Conservation (phyloP, 495 filamentous ascomycete species). For the Penicillium mononematosum region DNA sequence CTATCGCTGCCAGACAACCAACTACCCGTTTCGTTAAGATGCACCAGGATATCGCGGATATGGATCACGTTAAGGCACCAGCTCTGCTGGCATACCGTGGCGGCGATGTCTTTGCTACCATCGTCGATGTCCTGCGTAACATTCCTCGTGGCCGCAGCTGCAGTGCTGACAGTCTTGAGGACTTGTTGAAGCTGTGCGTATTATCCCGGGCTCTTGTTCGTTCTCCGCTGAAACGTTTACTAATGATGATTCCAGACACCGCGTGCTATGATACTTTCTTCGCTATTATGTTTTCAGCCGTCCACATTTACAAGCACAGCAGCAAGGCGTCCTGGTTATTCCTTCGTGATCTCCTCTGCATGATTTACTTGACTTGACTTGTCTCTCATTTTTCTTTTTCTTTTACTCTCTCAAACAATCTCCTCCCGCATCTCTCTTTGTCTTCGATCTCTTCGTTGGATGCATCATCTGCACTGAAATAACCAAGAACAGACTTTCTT, state of each 20-base stretch:
- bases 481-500: background rate
- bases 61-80: slow-evolving; percentile 85
- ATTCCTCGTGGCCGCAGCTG: slow-evolving; percentile 68
- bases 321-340: slow-evolving; percentile 17
- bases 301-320: slow-evolving; percentile 1
- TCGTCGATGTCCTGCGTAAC: slow-evolving; percentile 82
- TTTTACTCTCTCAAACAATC: slow-evolving; percentile 3
- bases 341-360: background rate
- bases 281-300: slow-evolving; percentile 9
- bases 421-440: background rate
- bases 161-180: slow-evolving; percentile 59
- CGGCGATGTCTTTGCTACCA: slow-evolving; percentile 85
- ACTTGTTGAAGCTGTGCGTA: slow-evolving; percentile 58
- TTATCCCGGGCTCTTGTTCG: slow-evolving; percentile 9
- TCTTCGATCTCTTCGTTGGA: background rate
- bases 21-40: slow-evolving; percentile 85
- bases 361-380: slow-evolving; percentile 2
- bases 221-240: slow-evolving; percentile 2
- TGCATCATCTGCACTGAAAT: background rate
- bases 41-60: slow-evolving; percentile 90
- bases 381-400: slow-evolving; percentile 8
- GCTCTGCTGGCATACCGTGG: slow-evolving; percentile 85
- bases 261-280: slow-evolving; percentile 29
- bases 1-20: slow-evolving; percentile 66
- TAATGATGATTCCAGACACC: slow-evolving; percentile 26